phyloP scores from a whole-genome alignment of 1,284 basidiomycete species.

The Xanthoconium separans region DNA sequence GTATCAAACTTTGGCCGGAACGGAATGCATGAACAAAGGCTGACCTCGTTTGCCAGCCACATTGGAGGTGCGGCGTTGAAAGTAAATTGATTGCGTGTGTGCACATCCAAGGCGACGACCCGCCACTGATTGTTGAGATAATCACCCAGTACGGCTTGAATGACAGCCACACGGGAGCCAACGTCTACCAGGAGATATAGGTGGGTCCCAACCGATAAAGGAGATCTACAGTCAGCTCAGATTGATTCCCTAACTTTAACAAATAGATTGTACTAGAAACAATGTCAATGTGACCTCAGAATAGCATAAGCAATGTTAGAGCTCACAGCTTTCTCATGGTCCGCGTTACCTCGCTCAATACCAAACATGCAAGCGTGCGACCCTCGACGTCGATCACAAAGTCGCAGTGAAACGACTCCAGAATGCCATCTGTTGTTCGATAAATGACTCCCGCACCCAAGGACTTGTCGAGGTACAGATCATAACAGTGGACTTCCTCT shows the following conservation, averaged over 20 bases:
- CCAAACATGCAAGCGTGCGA: constrained; percentile 15
- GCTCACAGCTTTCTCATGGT: constrained; percentile 4
- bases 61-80: too few relatives aligned
- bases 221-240: constrained; percentile 13
- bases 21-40: too few relatives aligned
- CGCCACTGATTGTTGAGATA: neutral
- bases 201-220: constrained; percentile 12
- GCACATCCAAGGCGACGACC: constrained; percentile 18
- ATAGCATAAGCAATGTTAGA: neutral
- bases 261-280: constrained; percentile 11
- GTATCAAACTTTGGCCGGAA: too few relatives aligned
- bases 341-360: constrained; percentile 6
- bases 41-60: too few relatives aligned
- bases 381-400: constrained; percentile 17
- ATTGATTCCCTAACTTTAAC: constrained; percentile 1
- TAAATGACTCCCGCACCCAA: constrained; percentile 4
- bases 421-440: neutral
- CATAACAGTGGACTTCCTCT: constrained; percentile 22
- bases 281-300: neutral
- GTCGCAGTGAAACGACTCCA: constrained; percentile 13
- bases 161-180: constrained; percentile 15
- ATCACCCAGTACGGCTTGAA: constrained; percentile 1
- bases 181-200: neutral
- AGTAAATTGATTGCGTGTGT: constrained; percentile 3
- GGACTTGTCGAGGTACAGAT: constrained; percentile 12